Evolutionary conservation across 345 rosid genomes (phyloP).

Genomic region (Laguncularia racemosa): DNA sequence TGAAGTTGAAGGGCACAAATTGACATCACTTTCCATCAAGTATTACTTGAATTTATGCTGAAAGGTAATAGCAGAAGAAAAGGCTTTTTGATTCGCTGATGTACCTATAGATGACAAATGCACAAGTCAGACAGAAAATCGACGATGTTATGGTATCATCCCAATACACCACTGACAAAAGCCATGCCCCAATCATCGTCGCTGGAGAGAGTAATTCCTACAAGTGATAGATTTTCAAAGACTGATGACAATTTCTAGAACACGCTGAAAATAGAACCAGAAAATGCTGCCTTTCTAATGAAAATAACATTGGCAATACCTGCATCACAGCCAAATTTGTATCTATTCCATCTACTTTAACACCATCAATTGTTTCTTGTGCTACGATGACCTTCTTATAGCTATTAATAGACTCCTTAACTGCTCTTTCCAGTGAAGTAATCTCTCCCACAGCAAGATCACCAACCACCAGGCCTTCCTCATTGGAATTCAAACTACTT

Average conservation of each 20-base stretch:
- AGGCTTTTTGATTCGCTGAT: constrained; percentile 3
- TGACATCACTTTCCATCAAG: too few species aligned
- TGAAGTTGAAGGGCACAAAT: too few species aligned
- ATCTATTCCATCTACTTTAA: constrained; percentile 83
- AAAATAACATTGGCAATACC: constrained; percentile 31
- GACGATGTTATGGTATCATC: constrained; percentile 61
- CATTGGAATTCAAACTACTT: constrained; percentile 38
- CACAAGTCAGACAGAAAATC: constrained; percentile 53
- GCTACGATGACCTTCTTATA: constrained; percentile 63
- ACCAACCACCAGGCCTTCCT: constrained; percentile 55
- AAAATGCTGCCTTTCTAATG: background rate
- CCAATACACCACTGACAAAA: constrained; percentile 58
- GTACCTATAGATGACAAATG: constrained; percentile 60
- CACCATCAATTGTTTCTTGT: constrained; percentile 73
- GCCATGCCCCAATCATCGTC: constrained; percentile 44
- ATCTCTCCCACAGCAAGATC: constrained; percentile 80
- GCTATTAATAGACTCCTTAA: constrained; percentile 61
- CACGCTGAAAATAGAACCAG: too few species aligned
- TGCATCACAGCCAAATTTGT: constrained; percentile 92
- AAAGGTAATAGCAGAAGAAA: background rate
- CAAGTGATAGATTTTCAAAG: constrained; percentile 4
- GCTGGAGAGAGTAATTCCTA: constrained; percentile 78
- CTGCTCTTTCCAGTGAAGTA: constrained; percentile 71
- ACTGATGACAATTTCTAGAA: background rate
- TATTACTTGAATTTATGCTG: too few species aligned